phyloP scores from a whole-genome alignment of 169 alveolate genomes.

The Cryptosporidium parvum region DNA sequence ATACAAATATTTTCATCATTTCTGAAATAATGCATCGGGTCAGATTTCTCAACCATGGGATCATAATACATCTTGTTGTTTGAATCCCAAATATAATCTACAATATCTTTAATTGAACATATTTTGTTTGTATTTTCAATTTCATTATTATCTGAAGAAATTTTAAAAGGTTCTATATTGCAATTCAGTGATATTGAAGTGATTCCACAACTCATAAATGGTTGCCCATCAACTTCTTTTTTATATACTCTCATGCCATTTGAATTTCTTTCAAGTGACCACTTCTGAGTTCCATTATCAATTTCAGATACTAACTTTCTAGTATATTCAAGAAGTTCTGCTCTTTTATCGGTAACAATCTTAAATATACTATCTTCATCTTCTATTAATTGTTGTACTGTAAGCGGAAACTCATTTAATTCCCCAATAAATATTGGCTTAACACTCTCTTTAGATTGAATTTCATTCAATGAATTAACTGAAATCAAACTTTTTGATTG shows the following conservation, averaged over 20 bases:
- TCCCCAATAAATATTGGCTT: conserved; percentile 64
- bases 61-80: conserved; percentile 65
- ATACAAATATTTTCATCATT: conserved; percentile 60
- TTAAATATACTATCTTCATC: conserved; percentile 23
- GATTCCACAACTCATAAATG: conserved; percentile 75
- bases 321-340: conserved; percentile 35
- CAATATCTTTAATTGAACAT: conserved; percentile 55
- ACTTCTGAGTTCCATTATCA: conserved; percentile 49
- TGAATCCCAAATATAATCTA: conserved; percentile 71
- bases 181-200: conserved; percentile 27
- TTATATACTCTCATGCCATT: conserved; percentile 68
- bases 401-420: conserved; percentile 34
- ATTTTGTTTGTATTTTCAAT: conserved; percentile 5
- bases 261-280: conserved; percentile 68
- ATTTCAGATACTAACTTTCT: conserved; percentile 38
- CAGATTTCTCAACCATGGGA: conserved; percentile 71
- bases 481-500: conserved; percentile 2
- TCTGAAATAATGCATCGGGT: conserved; percentile 65
- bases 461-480: not conserved
- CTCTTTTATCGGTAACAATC: conserved; percentile 28
- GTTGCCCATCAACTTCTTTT: conserved; percentile 37
- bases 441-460: not conserved
- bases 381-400: conserved; percentile 31
- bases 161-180: not conserved
- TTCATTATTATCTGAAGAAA: not conserved